These are phyloP conservation scores for Crassisporium funariophilum DNA, from an alignment of 768 basidiomycete species.

Conservation along the genomic window DNA sequence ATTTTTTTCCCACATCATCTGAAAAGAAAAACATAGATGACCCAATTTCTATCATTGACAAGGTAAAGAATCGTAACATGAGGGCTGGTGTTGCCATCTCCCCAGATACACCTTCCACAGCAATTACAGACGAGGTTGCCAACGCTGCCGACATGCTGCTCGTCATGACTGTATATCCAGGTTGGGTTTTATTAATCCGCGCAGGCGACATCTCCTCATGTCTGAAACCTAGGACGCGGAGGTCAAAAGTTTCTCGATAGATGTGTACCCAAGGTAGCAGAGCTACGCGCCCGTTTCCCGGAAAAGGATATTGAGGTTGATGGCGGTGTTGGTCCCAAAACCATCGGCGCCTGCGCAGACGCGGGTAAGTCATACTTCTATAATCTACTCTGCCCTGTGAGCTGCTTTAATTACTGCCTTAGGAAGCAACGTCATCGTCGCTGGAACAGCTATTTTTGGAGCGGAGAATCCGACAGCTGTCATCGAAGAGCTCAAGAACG, in stretches of 20 bases:
- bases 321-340: slow-evolving; percentile 94
- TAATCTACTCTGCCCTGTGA: neutral
- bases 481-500: slow-evolving; percentile 69
- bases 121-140: slow-evolving; percentile 86
- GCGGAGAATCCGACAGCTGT: slow-evolving; percentile 78
- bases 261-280: slow-evolving; percentile 90
- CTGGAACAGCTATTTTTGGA: slow-evolving; percentile 93
- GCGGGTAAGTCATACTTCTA: slow-evolving; percentile 58
- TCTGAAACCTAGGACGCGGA: slow-evolving; percentile 63
- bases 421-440: slow-evolving; percentile 99
- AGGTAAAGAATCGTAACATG: slow-evolving; percentile 86
- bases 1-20: neutral
- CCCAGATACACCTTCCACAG: slow-evolving; percentile 87
- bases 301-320: slow-evolving; percentile 97
- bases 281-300: slow-evolving; percentile 89
- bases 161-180: slow-evolving; percentile 98
- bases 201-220: neutral
- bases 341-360: slow-evolving; percentile 82
- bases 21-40: too few species aligned
- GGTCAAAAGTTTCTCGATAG: slow-evolving; percentile 96
- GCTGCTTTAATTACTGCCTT: neutral
- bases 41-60: slow-evolving; percentile 72
- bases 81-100: slow-evolving; percentile 96
- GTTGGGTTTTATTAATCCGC: slow-evolving; percentile 33
- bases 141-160: slow-evolving; percentile 89